Conservation (phyloP, 306 rosid genomes). For the Sechiopsis laciniata region DNA sequence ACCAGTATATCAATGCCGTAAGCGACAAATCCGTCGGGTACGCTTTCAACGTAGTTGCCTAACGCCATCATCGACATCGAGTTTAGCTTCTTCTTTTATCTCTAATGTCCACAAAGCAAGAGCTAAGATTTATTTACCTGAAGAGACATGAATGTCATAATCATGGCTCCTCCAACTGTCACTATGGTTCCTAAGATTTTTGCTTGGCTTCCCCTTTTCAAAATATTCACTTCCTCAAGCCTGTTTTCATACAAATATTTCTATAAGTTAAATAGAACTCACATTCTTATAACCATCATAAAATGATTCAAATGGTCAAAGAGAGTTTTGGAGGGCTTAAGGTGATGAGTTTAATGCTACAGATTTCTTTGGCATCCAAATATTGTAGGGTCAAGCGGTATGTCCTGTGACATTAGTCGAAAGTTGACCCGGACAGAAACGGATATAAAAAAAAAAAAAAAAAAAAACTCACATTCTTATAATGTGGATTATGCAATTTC, state of each 20-base stretch:
- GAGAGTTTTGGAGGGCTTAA: no score
- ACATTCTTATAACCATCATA: no score
- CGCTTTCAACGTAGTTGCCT: conserved; percentile 44
- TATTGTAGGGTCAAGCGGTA: no score
- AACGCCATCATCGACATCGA: background rate
- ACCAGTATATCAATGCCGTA: conserved; percentile 44
- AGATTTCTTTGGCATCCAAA: no score
- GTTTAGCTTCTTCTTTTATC: background rate
- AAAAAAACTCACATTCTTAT: no score
- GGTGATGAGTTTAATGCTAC: no score
- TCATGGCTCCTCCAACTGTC: conserved; percentile 34
- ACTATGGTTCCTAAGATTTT: conserved; percentile 30
- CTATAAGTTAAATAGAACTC: background rate
- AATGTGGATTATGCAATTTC: no score
- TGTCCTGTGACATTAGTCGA: no score
- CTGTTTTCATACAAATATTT: conserved; percentile 24
- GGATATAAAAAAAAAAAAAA: no score
- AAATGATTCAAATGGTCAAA: no score
- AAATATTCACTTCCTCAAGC: conserved; percentile 40
- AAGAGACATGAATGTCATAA: conserved; percentile 34
- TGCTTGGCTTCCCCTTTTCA: conserved; percentile 36
- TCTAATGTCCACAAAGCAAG: background rate
- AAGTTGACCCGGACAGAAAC: no score
- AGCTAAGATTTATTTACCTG: conserved; percentile 18
- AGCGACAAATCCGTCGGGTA: conserved; percentile 52